These are phyloP conservation scores for Suillus clintonianus DNA, from an alignment of 768 basidiomycete genomes.

Conservation along the genomic window DNA sequence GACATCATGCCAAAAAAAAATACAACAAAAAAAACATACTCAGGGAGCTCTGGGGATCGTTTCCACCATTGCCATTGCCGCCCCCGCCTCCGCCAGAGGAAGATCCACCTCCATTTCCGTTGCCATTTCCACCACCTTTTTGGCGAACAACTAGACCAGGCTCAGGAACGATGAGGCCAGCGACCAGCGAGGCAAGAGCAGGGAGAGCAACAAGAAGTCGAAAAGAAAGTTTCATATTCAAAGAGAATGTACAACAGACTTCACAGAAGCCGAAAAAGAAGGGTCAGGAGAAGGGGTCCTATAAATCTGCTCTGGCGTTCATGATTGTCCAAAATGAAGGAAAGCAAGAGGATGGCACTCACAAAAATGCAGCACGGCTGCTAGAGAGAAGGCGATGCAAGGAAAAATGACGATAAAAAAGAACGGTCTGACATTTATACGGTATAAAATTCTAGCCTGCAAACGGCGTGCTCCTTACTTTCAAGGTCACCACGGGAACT, in stretches of 20 bases:
- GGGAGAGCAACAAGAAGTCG: slow-evolving; percentile 43
- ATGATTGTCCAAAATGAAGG: not conserved
- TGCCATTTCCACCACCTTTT: slow-evolving; percentile 21
- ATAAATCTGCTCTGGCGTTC: slow-evolving; percentile 4
- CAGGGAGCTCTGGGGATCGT: slow-evolving; percentile 46
- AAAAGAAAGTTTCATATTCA: slow-evolving; percentile 53
- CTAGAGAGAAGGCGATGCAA: slow-evolving; percentile 29
- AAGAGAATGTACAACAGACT: slow-evolving; percentile 32
- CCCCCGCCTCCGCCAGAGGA: slow-evolving; percentile 8
- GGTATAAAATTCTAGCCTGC: not conserved
- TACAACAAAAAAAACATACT: slow-evolving; percentile 13
- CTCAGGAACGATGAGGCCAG: slow-evolving; percentile 26
- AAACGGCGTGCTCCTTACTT: not conserved
- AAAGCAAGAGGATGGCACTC: not conserved
- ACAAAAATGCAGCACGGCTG: slow-evolving; percentile 55
- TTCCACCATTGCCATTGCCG: slow-evolving; percentile 7
- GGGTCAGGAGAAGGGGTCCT: slow-evolving; percentile 32
- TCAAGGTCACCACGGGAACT: slow-evolving; percentile 10
- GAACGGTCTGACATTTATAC: slow-evolving; percentile 3
- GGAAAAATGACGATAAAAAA: slow-evolving; percentile 20
- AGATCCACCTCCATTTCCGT: slow-evolving; percentile 14
- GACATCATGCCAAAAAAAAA: slow-evolving; percentile 5
- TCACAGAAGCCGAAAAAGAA: slow-evolving; percentile 50
- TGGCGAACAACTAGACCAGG: slow-evolving; percentile 17
- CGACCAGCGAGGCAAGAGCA: slow-evolving; percentile 34